Evolutionary conservation across 139 green algal species (phyloP), one percentile per base, ranked within the genome.

Genomic region (Coccomyxa sp.): DNA sequence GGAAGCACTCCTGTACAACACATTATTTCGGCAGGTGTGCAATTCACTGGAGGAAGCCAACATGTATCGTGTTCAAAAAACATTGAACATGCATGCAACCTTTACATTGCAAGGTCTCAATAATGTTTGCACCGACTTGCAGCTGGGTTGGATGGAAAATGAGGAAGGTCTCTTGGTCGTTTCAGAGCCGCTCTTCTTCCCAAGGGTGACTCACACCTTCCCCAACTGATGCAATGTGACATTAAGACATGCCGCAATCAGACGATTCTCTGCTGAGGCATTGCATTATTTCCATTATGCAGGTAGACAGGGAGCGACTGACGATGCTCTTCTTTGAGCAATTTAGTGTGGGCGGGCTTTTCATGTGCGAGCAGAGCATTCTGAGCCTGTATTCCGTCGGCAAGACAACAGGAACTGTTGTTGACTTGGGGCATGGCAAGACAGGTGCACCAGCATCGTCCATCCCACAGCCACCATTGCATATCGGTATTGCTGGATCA

Each of bases 351-450:
- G 76, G 81, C 0, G 93, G 91, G 13, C 83, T 95, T 13, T 96
- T 92, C 76, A 77, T 93, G 4, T 86, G 91, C 45, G 93, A 96
- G 82, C 83, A 92, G 38, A 83, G 92, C 13, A 89, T 94, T 25
- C 84, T 93, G 76, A 92, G 92, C 0, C 86, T 96, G 13, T 98
- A 94, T 68, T 90, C 93, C 12, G 51, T 94, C 15, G 95, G 95
- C 14, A 91, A 91, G 58, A 81, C 92, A 27, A 92, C 86, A 16
- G 95, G 95, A 58, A 89, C 85, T 13, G 91, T 95, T 0, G 83
- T 98, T 0, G 96, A 99, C 89, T 79, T 98, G 7, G 95, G 95
- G 4, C 88, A 95, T 63, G 90, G 90, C 77, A 97, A 96, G 80
- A 91, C 89, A 30, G 88, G 85, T 87, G 74, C 1, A 77, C 21